Evolutionary conservation across 805 yeast genomes (phyloP), one percentile per base, ranked within the genome.

Genomic region (Middelhovenomyces tepae): DNA sequence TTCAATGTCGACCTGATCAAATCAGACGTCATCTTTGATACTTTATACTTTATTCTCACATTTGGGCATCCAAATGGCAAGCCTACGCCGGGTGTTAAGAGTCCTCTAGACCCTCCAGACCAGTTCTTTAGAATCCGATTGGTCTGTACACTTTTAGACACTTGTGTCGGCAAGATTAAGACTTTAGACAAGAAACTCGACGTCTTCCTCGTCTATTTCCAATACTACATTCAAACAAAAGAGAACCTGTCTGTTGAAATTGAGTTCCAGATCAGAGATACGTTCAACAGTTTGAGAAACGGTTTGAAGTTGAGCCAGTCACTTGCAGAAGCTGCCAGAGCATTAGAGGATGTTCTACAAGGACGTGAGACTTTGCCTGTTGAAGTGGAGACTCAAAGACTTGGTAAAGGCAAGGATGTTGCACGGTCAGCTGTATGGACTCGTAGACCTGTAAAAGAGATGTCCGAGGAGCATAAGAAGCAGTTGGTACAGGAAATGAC

Each of bases 91-190:
- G 61, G 58, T 15, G 42, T 36, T 3, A 25, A 49, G 2, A 59
- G 64, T 19, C 67, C 58, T 11, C 32, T 67, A n/a, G 95, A 86
- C 56, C 58, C 58, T 8, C 75, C 78, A 0, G 69, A 75, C 44
- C 76, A 82, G 46, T 82, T 76, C 48, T 83, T 84, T 54, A 65
- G 95, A 37, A 60, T 84, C 22, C 74, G 73, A 24, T 55, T 86
- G 48, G 54, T 71, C 13, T 49, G 69, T 17, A 51, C 63, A 0
- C 49, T 73, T 4, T 46, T 78, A 13, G 53, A 54, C n/a, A 53
- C 51, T 7, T 50, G 50, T 22, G 49, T 45, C 3, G 38, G 43
- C 6, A 46, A 39, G 8, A 39, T 46, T 11, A 42, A 36, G 15
- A 36, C 42, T 4, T 34, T 41, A 6, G 28, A 19, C 9, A 37